Evolutionary conservation across 2,329 filamentous ascomycete species (phyloP).

Genomic region (Cladosporium colombiae): DNA sequence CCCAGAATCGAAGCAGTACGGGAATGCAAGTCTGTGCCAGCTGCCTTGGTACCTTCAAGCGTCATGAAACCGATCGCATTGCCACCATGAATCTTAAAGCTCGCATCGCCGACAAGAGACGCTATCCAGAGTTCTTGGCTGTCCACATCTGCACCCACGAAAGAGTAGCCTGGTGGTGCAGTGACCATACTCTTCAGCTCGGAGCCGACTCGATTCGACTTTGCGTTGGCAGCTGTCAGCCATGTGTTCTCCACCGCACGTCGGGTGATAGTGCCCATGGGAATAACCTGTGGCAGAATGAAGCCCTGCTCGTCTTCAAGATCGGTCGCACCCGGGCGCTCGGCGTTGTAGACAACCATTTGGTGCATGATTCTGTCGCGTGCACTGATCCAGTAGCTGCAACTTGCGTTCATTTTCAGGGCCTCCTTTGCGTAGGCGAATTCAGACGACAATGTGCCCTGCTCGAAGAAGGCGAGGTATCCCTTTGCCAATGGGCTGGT

Average conservation of each 20-base stretch:
- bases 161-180: conserved; percentile 85
- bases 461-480: conserved; percentile 89
- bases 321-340: conserved; percentile 43
- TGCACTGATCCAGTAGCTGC: conserved; percentile 98
- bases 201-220: conserved; percentile 91
- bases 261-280: conserved; percentile 96
- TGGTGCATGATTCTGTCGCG: conserved; percentile 92
- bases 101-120: conserved; percentile 88
- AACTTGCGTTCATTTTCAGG: conserved; percentile 96
- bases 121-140: conserved; percentile 98
- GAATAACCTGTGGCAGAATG: conserved; percentile 92
- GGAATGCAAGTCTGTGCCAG: conserved; percentile 91
- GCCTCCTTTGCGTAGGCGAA: conserved; percentile 91
- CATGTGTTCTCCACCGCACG: conserved; percentile 96
- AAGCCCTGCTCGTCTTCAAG: conserved; percentile 62
- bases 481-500: conserved; percentile 86
- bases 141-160: conserved; percentile 96
- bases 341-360: conserved; percentile 83
- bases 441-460: conserved; percentile 81
- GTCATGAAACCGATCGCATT: conserved; percentile 99
- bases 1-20: conserved; percentile 89
- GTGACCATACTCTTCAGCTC: conserved; percentile 97
- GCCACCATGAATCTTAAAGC: conserved; percentile 91
- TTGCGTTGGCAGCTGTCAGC: conserved; percentile 96
- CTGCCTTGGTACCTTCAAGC: conserved; percentile 89